Evolutionary conservation across 2,329 filamentous ascomycete genomes (phyloP).

Genomic region (Arachnopeziza araneosa): DNA sequence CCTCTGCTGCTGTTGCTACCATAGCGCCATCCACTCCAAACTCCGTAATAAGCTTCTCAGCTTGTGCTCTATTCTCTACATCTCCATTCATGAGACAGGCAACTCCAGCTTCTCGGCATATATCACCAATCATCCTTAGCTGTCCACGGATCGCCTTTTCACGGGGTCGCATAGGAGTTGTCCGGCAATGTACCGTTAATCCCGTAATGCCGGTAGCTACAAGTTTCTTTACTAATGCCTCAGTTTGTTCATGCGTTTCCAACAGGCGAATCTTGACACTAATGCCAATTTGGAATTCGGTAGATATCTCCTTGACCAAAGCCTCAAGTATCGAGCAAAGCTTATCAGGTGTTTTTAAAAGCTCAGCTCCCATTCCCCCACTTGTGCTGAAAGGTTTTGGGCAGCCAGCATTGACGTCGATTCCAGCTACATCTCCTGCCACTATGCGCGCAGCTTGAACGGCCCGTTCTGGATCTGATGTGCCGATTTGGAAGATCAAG

Average conservation of each 20-base stretch:
- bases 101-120: slow-evolving; percentile 80
- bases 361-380: slow-evolving; percentile 91
- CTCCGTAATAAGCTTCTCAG: slow-evolving; percentile 63
- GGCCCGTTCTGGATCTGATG: slow-evolving; percentile 73
- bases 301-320: slow-evolving; percentile 71
- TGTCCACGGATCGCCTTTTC: slow-evolving; percentile 84
- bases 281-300: slow-evolving; percentile 81
- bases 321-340: slow-evolving; percentile 78
- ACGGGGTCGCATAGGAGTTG: slow-evolving; percentile 88
- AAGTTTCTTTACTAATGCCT: slow-evolving; percentile 69
- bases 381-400: slow-evolving; percentile 93
- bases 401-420: slow-evolving; percentile 97
- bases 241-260: slow-evolving; percentile 69
- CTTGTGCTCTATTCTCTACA: slow-evolving; percentile 70
- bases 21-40: slow-evolving; percentile 91
- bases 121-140: slow-evolving; percentile 71
- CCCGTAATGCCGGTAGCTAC: slow-evolving; percentile 86
- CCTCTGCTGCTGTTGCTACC: slow-evolving; percentile 91
- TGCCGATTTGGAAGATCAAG: slow-evolving; percentile 90
- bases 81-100: slow-evolving; percentile 96
- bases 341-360: slow-evolving; percentile 78
- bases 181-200: slow-evolving; percentile 91
- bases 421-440: slow-evolving; percentile 81
- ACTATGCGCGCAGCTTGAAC: slow-evolving; percentile 81
- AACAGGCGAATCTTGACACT: slow-evolving; percentile 95